Evolutionary conservation across 179 eudicot genomes (phyloP).

Genomic region (Silene coronaria): DNA sequence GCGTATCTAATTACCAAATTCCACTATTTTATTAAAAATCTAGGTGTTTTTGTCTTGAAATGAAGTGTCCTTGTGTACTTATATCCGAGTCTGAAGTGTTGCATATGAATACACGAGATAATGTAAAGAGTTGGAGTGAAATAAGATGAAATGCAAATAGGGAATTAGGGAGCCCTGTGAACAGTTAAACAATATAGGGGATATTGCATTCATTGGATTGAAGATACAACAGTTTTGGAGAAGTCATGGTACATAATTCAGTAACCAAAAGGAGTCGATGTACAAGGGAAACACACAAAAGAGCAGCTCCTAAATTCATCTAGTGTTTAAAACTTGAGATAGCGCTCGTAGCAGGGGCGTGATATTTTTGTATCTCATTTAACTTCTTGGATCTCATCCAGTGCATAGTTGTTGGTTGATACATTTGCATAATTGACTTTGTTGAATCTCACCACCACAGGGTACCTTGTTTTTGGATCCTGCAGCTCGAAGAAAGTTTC

Average conservation of each 20-base stretch:
- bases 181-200: neutral
- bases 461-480: conserved; percentile 87
- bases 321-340: conserved; percentile 21
- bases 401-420: conserved; percentile 90
- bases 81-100: neutral
- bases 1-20: neutral
- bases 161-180: neutral
- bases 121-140: neutral
- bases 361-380: conserved; percentile 23
- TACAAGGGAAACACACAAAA: conserved; percentile 24
- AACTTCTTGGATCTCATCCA: conserved; percentile 81
- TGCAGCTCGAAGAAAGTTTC: conserved; percentile 22
- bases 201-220: conserved; percentile 7
- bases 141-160: neutral
- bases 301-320: conserved; percentile 28
- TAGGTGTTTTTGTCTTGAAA: neutral
- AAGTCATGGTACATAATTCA: conserved; percentile 16
- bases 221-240: conserved; percentile 6
- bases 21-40: neutral
- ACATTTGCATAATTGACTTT: conserved; percentile 88
- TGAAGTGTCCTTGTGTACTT: neutral
- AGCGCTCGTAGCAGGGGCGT: conserved; percentile 14
- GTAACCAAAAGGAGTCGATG: conserved; percentile 25
- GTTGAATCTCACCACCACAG: conserved; percentile 87
- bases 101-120: neutral